phyloP scores from a whole-genome alignment of 108 stramenopile species.

The Cyclotella sp. region DNA sequence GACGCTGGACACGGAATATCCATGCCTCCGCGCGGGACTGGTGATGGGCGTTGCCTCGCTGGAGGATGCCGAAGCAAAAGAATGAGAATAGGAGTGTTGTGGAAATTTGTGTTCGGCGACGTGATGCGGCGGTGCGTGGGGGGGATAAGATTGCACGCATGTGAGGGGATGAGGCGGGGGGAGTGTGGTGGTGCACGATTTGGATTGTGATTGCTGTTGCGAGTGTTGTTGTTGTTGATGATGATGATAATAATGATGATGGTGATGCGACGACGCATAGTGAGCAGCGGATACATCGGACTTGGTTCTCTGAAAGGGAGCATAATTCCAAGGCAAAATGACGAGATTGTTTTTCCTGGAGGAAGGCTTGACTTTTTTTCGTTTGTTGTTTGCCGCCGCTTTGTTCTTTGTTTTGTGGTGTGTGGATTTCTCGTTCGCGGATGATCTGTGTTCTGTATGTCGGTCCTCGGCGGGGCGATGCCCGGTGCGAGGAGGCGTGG shows the following conservation, averaged over 20 bases:
- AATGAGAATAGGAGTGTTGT: constrained; percentile 8
- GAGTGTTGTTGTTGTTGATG: background rate
- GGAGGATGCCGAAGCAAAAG: constrained; percentile 1
- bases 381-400: constrained; percentile 11
- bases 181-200: background rate
- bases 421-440: background rate
- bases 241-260: no score
- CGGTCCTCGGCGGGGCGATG: background rate
- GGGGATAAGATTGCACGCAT: constrained; percentile 14
- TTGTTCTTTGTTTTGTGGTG: background rate
- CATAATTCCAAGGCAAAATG: constrained; percentile 21
- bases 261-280: no score
- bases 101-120: background rate
- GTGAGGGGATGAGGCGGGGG: constrained; percentile 16
- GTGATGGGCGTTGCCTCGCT: constrained; percentile 17
- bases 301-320: constrained; percentile 1
- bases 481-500: background rate
- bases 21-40: background rate
- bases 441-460: background rate
- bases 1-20: background rate
- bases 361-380: constrained; percentile 14
- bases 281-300: background rate
- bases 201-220: background rate
- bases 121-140: constrained; percentile 4
- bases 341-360: constrained; percentile 35